Percentiles rank a stretch among this genome's conserved stretches.
These are phyloP conservation scores for Aspergillus sclerotiicarbonarius DNA, from an alignment of 495 filamentous ascomycete species.

Conservation along the genomic window DNA sequence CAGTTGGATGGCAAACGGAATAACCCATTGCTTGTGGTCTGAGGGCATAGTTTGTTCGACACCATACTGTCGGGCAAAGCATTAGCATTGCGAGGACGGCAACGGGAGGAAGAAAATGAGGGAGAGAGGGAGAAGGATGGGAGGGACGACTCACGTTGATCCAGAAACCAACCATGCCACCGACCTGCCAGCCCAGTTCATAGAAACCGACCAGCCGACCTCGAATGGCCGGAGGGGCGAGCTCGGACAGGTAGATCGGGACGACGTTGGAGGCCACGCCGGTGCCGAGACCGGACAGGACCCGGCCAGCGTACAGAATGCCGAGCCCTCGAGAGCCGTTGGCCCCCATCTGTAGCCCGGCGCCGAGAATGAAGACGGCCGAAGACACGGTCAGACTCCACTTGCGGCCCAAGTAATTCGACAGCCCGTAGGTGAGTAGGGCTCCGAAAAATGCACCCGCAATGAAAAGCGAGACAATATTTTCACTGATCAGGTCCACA, in stretches of 20 bases:
- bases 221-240: slow-evolving; percentile 74
- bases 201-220: slow-evolving; percentile 75
- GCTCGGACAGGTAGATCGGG: slow-evolving; percentile 77
- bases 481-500: slow-evolving; percentile 55
- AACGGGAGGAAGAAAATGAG: neutral
- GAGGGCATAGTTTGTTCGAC: slow-evolving; percentile 32
- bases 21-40: slow-evolving; percentile 50
- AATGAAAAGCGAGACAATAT: slow-evolving; percentile 69
- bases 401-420: slow-evolving; percentile 57
- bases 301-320: slow-evolving; percentile 66
- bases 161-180: slow-evolving; percentile 72
- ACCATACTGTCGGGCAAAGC: slow-evolving; percentile 31
- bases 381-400: slow-evolving; percentile 53
- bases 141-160: slow-evolving; percentile 49
- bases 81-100: slow-evolving; percentile 15
- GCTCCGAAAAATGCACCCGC: slow-evolving; percentile 68
- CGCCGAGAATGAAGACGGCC: slow-evolving; percentile 60
- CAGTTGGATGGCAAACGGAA: slow-evolving; percentile 56
- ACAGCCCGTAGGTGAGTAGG: slow-evolving; percentile 57
- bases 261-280: slow-evolving; percentile 74
- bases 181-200: slow-evolving; percentile 71
- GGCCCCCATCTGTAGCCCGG: slow-evolving; percentile 61
- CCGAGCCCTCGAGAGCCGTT: slow-evolving; percentile 56
- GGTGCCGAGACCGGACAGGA: slow-evolving; percentile 69
- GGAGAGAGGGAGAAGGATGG: neutral